Evolutionary conservation across 2,329 filamentous ascomycete species (phyloP).

Genomic region (Alternaria hordeiaustralica): DNA sequence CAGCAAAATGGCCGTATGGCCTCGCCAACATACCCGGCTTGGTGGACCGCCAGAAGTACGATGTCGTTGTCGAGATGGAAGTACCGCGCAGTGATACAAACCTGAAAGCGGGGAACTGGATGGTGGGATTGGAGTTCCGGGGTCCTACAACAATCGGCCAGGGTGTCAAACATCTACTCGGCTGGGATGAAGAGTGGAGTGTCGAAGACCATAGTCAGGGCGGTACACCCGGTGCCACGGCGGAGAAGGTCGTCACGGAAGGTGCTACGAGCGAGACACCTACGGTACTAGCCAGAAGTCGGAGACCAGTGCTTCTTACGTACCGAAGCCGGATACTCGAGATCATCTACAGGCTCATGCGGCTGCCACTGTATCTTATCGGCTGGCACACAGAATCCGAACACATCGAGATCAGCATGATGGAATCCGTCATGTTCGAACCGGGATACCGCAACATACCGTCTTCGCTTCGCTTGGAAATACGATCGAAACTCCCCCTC

Average conservation of each 20-base stretch:
- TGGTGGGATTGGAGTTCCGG: constrained; percentile 80
- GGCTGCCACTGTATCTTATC: constrained; percentile 72
- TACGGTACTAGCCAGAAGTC: constrained; percentile 56
- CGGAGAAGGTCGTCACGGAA: constrained; percentile 9
- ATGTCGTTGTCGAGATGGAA: constrained; percentile 75
- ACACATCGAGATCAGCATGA: constrained; percentile 70
- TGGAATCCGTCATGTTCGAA: constrained; percentile 73
- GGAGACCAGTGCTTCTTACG: constrained; percentile 78
- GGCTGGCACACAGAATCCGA: constrained; percentile 70
- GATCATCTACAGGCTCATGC: constrained; percentile 30
- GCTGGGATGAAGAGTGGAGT: constrained; percentile 44
- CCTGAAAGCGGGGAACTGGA: constrained; percentile 85
- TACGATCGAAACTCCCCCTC: constrained; percentile 72
- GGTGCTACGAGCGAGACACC: constrained; percentile 18
- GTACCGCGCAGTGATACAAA: constrained; percentile 82
- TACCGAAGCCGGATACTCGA: constrained; percentile 66
- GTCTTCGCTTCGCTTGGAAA: constrained; percentile 64
- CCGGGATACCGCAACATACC: constrained; percentile 62
- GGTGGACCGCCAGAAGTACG: constrained; percentile 78
- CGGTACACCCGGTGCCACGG: constrained; percentile 9
- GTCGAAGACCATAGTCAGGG: constrained; percentile 31
- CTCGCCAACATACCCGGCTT: constrained; percentile 51
- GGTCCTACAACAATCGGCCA: constrained; percentile 22
- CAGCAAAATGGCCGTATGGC: constrained; percentile 58
- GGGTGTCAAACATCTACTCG: constrained; percentile 27